These are phyloP conservation scores for Xylaria sp. DNA, from an alignment of 2,329 filamentous ascomycete genomes.

Conservation along the genomic window DNA sequence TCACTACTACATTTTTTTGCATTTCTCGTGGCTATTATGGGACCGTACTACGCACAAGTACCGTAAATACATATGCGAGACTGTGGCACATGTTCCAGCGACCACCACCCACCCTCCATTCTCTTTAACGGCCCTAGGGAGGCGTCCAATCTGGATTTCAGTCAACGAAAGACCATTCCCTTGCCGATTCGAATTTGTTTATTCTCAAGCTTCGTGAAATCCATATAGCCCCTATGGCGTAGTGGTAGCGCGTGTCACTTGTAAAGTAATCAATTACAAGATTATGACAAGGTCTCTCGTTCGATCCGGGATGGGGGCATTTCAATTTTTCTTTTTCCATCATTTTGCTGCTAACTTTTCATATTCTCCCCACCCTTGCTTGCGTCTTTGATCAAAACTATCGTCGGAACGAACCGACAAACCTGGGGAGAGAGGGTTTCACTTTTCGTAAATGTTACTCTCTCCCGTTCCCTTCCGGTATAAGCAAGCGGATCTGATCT, in stretches of 20 bases:
- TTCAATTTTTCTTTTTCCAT: too few relatives aligned
- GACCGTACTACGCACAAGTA: not conserved
- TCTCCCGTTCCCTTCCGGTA: not conserved
- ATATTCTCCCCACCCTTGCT: too few relatives aligned
- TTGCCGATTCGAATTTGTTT: not conserved
- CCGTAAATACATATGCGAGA: not conserved
- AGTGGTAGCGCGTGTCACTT: slow-evolving; percentile 35
- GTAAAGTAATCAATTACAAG: too few relatives aligned
- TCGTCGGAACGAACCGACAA: too few relatives aligned
- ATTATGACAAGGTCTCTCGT: slow-evolving; percentile 34
- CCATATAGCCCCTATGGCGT: slow-evolving; percentile 33
- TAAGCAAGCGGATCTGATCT: not conserved
- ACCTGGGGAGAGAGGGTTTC: not conserved
- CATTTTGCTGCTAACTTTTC: not conserved
- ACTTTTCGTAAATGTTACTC: not conserved
- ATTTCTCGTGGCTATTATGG: not conserved
- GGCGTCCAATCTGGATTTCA: not conserved
- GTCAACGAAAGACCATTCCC: not conserved
- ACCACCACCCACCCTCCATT: not conserved
- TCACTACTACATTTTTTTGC: not conserved
- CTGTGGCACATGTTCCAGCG: too few relatives aligned
- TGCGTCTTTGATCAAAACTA: too few relatives aligned
- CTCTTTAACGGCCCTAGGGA: not conserved
- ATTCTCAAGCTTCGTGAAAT: too few relatives aligned
- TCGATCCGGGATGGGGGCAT: slow-evolving; percentile 34